Evolutionary conservation across 352 stramenopile species (phyloP), one percentile per base, ranked within the genome.

Genomic region (Phytophthora sp.): DNA sequence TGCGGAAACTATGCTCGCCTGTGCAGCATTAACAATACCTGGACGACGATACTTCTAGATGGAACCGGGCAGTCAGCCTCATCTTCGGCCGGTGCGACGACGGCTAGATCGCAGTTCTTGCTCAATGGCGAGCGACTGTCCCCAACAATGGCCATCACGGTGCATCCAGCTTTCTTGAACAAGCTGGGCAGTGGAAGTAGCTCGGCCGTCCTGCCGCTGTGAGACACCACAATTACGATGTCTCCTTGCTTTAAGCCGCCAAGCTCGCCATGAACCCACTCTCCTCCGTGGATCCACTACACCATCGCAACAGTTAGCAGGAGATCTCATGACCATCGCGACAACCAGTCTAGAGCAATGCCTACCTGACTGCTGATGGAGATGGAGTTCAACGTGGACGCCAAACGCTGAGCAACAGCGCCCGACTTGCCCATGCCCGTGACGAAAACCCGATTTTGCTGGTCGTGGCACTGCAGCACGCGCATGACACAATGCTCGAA

Each of bases 381-480:
- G 34, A 95, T 74, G 13, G 87, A 93, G 5, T 82, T 72, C 3
- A 95, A 50, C 12, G 84, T 89, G 4, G 84, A 89, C 8, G 84
- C 87, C 17, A 95, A 69, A 18, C 87, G 73, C 15, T 72, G 78
- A 20, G 84, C 87, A 2, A 95, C 84, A 17, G 90, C 83, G 17
- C 79, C 84, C 2, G 87, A 95, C 62, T 95, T 95, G 62, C 87
- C 87, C 15, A 95, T 89, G 15, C 87, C 87, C 5, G 82, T 92
- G 21, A 88, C 70, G 54, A 82, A 92, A 18, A 95, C 63, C 12
- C 73, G 66, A 13, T 70, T 57, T 32, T 75, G 56, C 20, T 87
- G 63, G 17, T 77, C 57, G 5, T 77, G 69, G 20, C 82, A 91
- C n/a, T 74, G 53, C 46, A 78, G 38, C 4, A 95, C 32, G 2